Base-by-base conservation (phyloP, 2,329 filamentous ascomycete genomes). In the Phialophora macrospora region DNA sequence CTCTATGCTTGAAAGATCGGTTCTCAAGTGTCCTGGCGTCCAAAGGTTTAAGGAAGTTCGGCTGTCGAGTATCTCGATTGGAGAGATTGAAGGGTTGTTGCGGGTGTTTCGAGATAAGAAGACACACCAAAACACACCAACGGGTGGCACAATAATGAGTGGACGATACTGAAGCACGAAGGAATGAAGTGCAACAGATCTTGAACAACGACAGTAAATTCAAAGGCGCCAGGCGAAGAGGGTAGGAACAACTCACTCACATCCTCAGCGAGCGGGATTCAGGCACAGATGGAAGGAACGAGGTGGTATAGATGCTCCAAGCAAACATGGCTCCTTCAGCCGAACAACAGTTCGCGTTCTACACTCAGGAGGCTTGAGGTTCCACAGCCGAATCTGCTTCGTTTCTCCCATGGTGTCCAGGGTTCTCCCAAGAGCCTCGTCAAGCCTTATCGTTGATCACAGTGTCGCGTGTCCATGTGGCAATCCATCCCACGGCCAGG, bases 101-200 rank as follows among this genome's bases (percentile, higher is more conserved):
- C 52, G 44, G 49, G 52, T 56, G 57, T 59, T 60, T 65, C 49
- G 57, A 61, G 57, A 62, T 52, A 51, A 44, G 20, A n/a, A 26
- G 28, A 28, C 26, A 41, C 28, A 59, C 32, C 28, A 56, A 44
- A 41, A 17, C 34, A 46, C 41, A 52, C 26, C 48, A 52, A 30
- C 22, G 30, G 17, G 17, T 34, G 52, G n/a, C 52, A 57, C 55
- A 61, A 71, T 70, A 72, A 71, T 52, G 69, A 71, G 54, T 66
- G 70, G 70, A 71, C 65, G 70, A 72, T 72, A 61, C 70, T 71
- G 64, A 66, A 54, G 67, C 67, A 69, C 69, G 62, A 72, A 72
- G 54, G 70, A 72, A 62, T 71, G 67, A 71, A 60, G 67, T 69
- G 64, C 65, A 63, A 63, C 67, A 72, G 70, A 72, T 71, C 70